These are phyloP conservation scores for Acer yangbiense DNA, from an alignment of 345 rosid genomes.

Conservation along the genomic window DNA sequence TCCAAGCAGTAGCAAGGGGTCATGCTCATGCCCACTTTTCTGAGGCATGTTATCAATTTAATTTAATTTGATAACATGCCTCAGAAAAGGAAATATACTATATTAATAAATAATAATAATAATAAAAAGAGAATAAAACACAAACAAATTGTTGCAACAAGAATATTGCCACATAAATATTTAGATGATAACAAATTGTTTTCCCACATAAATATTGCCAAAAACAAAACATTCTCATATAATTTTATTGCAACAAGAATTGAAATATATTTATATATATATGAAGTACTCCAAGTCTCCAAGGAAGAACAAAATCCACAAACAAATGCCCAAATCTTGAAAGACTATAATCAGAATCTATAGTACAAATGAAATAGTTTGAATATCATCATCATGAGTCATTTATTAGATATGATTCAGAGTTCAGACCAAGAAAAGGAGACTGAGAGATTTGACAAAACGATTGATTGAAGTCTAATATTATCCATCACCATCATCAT, in stretches of 20 bases:
- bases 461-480: neutral
- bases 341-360: constrained; percentile 9
- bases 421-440: no score
- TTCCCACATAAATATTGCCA: neutral
- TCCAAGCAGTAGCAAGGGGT: neutral
- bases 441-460: no score
- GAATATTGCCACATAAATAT: no score
- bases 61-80: constrained; percentile 7
- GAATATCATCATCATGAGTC: neutral
- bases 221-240: neutral
- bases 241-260: neutral
- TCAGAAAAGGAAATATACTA: neutral
- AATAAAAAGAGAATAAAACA: neutral
- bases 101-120: neutral
- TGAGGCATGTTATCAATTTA: no score
- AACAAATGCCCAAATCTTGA: constrained; percentile 14
- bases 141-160: neutral
- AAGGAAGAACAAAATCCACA: neutral
- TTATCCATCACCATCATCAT: neutral
- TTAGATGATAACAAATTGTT: neutral
- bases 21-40: constrained; percentile 9
- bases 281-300: neutral
- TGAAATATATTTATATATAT: neutral
- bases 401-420: neutral
- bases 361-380: constrained; percentile 17